Evolutionary conservation across 768 basidiomycete species (phyloP).

Genomic region (Amylocystis lapponica): DNA sequence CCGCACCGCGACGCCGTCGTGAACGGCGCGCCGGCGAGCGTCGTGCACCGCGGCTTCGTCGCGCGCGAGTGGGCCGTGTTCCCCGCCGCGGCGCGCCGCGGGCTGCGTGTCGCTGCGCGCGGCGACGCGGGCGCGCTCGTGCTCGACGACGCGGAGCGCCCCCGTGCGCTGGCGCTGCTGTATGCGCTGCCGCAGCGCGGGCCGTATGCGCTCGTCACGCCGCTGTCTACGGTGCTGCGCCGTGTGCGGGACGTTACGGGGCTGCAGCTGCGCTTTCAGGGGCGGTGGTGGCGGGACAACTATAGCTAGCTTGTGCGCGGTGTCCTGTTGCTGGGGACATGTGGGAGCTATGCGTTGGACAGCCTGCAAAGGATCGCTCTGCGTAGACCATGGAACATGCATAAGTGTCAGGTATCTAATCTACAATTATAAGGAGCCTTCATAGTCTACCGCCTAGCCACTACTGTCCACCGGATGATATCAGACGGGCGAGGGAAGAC

Average conservation of each 20-base stretch:
- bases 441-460: no score
- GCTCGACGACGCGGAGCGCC: background rate
- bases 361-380: background rate
- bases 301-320: no score
- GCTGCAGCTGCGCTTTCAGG: conserved; percentile 10
- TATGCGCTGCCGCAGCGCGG: conserved; percentile 11
- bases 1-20: conserved; percentile 13
- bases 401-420: no score
- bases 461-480: no score
- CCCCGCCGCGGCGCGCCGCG: conserved; percentile 2
- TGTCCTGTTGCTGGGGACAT: background rate
- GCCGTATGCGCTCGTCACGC: conserved; percentile 14
- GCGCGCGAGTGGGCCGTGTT: conserved; percentile 14
- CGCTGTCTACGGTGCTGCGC: conserved; percentile 11
- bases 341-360: background rate
- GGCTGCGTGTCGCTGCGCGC: conserved; percentile 8
- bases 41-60: conserved; percentile 8
- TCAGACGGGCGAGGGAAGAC: no score
- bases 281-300: conserved; percentile 5
- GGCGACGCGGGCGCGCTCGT: conserved; percentile 12
- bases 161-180: conserved; percentile 8
- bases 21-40: conserved; percentile 12
- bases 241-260: conserved; percentile 13
- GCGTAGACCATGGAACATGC: background rate
- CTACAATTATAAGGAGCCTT: no score